These are phyloP conservation scores for Claviceps sp. DNA, from an alignment of 2,329 filamentous ascomycete genomes.

Conservation along the genomic window DNA sequence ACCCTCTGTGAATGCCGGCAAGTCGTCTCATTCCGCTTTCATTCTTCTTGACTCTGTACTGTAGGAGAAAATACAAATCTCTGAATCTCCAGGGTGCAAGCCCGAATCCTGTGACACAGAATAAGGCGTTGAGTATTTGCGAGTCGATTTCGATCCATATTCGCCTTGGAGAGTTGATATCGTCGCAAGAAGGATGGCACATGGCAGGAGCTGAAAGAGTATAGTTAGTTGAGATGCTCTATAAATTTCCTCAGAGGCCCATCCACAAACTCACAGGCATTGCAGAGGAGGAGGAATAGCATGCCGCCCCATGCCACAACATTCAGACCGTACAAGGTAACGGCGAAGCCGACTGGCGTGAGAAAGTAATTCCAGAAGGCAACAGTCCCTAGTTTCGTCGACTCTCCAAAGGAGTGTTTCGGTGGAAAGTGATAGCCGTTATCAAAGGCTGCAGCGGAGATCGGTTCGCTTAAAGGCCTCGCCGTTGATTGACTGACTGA, in stretches of 20 bases:
- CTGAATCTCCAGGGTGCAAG: constrained; percentile 74
- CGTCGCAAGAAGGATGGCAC: constrained; percentile 56
- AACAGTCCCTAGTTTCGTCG: constrained; percentile 41
- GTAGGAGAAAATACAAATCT: constrained; percentile 60
- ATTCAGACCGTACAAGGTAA: constrained; percentile 69
- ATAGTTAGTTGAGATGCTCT: not conserved
- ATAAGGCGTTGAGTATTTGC: constrained; percentile 66
- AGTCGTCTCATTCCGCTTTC: constrained; percentile 49
- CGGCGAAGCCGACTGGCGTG: constrained; percentile 63
- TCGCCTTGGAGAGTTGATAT: constrained; percentile 62
- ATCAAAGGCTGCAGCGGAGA: constrained; percentile 30
- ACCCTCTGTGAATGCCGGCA: constrained; percentile 59
- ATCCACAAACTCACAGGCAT: constrained; percentile 30
- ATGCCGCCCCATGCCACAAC: constrained; percentile 84
- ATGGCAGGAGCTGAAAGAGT: constrained; percentile 42
- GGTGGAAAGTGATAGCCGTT: constrained; percentile 55
- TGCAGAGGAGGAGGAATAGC: constrained; percentile 74
- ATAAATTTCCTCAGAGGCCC: not conserved
- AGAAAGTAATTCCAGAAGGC: constrained; percentile 60
- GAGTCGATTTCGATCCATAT: constrained; percentile 79
- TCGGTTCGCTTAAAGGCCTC: constrained; percentile 12
- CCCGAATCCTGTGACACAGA: constrained; percentile 78
- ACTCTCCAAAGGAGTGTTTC: constrained; percentile 44
- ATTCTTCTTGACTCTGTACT: constrained; percentile 43
- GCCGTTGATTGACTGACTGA: constrained; percentile 11